Percentiles rank a stretch among this genome's conserved stretches.
phyloP scores from a whole-genome alignment of 306 rosid genomes.

The Vicia faba region DNA sequence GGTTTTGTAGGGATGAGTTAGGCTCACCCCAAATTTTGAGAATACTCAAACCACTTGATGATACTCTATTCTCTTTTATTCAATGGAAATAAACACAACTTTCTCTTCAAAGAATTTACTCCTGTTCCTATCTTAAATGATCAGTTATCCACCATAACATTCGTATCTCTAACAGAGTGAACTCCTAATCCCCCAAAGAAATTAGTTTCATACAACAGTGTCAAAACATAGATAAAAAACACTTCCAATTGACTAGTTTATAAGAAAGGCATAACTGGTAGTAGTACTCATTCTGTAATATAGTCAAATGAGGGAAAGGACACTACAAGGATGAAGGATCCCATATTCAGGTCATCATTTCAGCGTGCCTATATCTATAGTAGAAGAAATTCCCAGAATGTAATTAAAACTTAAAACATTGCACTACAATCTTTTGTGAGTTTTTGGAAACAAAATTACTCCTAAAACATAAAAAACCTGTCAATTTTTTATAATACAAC shows the following conservation, averaged over 20 bases:
- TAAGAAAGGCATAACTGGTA: constrained; percentile 6
- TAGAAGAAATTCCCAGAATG: constrained; percentile 6
- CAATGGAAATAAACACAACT: background rate
- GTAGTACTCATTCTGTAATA: constrained; percentile 2
- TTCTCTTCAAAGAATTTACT: background rate
- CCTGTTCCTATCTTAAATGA: background rate
- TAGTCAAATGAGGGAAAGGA: constrained; percentile 6
- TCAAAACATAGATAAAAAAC: background rate
- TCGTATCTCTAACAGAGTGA: background rate
- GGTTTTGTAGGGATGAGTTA: no score
- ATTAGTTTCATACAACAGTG: background rate
- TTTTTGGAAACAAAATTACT: constrained; percentile 11
- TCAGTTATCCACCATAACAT: background rate
- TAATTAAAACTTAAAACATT: constrained; percentile 16
- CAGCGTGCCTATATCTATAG: background rate
- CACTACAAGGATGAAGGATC: background rate
- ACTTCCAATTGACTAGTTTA: background rate
- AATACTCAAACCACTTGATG: background rate
- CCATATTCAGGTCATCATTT: background rate
- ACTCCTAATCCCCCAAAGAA: constrained; percentile 12
- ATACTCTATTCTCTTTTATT: background rate
- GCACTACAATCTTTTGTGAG: background rate
- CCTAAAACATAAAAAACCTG: background rate
- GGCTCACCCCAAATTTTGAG: no score
- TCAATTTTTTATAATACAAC: no score